phyloP scores from a whole-genome alignment of 768 basidiomycete species.

The Leucocoprinus leucothites region DNA sequence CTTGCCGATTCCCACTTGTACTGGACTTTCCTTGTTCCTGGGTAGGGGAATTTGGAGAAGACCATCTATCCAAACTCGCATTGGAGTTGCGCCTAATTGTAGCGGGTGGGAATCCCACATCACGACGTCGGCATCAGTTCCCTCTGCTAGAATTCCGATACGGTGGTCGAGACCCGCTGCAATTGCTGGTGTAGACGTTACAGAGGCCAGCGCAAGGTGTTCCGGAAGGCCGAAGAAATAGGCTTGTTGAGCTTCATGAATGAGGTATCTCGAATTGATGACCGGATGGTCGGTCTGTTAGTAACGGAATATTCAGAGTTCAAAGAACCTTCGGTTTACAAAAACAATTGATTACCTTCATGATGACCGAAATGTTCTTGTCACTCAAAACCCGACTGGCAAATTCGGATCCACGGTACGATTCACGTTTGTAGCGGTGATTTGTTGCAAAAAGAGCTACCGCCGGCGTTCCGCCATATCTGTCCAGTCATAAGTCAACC shows the following conservation, averaged over 20 bases:
- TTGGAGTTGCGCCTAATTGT: constrained; percentile 68
- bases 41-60: constrained; percentile 64
- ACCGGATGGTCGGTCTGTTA: constrained; percentile 56
- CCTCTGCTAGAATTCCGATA: constrained; percentile 58
- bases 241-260: constrained; percentile 71
- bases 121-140: constrained; percentile 68
- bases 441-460: constrained; percentile 81
- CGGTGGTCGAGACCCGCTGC: constrained; percentile 74
- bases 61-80: constrained; percentile 83
- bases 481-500: constrained; percentile 10
- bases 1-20: constrained; percentile 42
- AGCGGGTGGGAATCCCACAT: constrained; percentile 79
- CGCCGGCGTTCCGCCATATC: constrained; percentile 58
- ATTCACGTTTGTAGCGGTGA: constrained; percentile 54
- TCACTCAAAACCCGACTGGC: constrained; percentile 76
- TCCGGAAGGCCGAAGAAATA: constrained; percentile 63
- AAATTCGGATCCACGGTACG: constrained; percentile 74
- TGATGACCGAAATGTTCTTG: constrained; percentile 64
- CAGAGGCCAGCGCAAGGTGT: constrained; percentile 56
- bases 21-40: constrained; percentile 35
- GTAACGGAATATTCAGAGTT: neutral
- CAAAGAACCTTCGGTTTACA: neutral
- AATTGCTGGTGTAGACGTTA: constrained; percentile 65
- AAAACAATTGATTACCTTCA: constrained; percentile 59
- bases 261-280: constrained; percentile 62